Evolutionary conservation across 805 yeast genomes (phyloP), one percentile per base, ranked within the genome.

Genomic region (Teunomyces barrocoloradensis): DNA sequence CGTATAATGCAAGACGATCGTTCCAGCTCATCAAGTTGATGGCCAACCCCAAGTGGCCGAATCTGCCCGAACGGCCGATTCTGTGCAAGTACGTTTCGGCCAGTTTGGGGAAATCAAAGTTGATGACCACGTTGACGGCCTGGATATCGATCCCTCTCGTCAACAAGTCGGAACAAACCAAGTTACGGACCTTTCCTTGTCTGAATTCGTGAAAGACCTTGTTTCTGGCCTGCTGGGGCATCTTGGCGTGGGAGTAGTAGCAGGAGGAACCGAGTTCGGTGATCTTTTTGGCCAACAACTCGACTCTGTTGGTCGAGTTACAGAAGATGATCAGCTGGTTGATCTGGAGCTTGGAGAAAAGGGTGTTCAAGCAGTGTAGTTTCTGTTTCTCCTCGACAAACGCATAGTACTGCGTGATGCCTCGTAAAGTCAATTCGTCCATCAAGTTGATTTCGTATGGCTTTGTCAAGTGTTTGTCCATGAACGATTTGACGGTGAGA

Each of bases 111-210:
- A 94, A 94, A 69, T 94, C 99, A 66, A 94, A 94, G 74, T 94
- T 94, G 61, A 94, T 88, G 43, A 94, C 99, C 41, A 94, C 98
- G 64, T 94, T 94, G 54, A 94, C 99, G 5, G 98, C 98, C 71
- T 94, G 98, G 60, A 94, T 92, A 78, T 94, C 99, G 61, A 94
- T 94, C 80, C 99, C 98, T 78, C 98, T 87, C 27, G 98, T 92
- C 54, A 94, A 80, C 53, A 94, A 77, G 73, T 94, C 99, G 0
- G 98, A 88, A 73, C 99, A 94, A 35, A 94, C 99, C 61, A 94
- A 78, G 64, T 94, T 94, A 74, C 99, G 86, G 63, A 94, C 97
- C 67, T 89, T 90, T 43, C 99, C 99, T 66, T 89, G 96, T 78
- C 99, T 87, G 69, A 94, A 94, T 69, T 94, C 98, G 66, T 94